Evolutionary conservation across 805 yeast genomes (phyloP).

Genomic region (Spencermartinsiella europaea): DNA sequence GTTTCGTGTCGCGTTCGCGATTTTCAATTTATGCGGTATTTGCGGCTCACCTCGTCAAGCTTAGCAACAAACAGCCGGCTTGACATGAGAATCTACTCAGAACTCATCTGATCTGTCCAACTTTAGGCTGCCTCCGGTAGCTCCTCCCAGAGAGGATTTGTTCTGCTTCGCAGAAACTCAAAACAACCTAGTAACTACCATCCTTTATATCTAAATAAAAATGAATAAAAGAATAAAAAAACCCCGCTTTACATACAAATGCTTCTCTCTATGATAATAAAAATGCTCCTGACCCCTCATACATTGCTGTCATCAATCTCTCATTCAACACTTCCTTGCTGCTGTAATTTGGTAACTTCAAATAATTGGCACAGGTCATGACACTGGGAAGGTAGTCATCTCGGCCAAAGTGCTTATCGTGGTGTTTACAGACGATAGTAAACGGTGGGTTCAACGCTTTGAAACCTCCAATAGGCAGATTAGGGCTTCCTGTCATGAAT

Average conservation of each 20-base stretch:
- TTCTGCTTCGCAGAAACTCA: no score
- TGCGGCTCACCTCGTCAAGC: background rate
- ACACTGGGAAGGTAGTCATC: constrained; percentile 92
- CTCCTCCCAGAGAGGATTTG: no score
- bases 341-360: constrained; percentile 82
- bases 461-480: constrained; percentile 91
- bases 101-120: no score
- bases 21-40: background rate
- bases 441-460: constrained; percentile 72
- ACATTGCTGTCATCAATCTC: constrained; percentile 63
- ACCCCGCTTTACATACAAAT: no score
- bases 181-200: no score
- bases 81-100: no score
- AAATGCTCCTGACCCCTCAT: constrained; percentile 87
- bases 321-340: constrained; percentile 52
- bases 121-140: no score
- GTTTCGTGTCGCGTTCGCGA: background rate
- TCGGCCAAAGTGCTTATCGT: constrained; percentile 61
- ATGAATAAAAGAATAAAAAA: no score
- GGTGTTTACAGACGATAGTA: constrained; percentile 74
- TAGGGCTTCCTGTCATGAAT: constrained; percentile 90
- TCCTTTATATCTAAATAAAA: no score
- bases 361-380: constrained; percentile 95
- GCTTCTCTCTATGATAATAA: constrained; percentile 62
- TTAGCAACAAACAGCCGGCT: background rate